Evolutionary conservation across 2,329 filamentous ascomycete species (phyloP).

Genomic region (Amphichorda felina): DNA sequence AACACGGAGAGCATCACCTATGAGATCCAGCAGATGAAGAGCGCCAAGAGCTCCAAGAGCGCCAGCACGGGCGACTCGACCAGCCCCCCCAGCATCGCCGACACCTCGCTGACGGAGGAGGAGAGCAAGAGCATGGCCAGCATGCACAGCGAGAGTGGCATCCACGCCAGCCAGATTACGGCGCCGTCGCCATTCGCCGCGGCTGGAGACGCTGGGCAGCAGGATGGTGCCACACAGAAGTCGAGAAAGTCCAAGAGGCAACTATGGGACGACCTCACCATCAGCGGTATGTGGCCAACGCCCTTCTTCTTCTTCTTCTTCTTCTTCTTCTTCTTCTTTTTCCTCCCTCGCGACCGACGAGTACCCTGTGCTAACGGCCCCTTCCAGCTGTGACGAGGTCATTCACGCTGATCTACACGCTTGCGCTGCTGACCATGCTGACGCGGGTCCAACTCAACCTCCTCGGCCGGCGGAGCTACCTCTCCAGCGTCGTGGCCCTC

Average conservation of each 20-base stretch:
- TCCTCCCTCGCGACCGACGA: slow-evolving; percentile 10
- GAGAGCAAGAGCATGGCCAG: slow-evolving; percentile 68
- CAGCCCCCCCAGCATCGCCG: slow-evolving; percentile 46
- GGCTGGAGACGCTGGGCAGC: slow-evolving; percentile 18
- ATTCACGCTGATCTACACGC: slow-evolving; percentile 84
- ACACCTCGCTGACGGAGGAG: slow-evolving; percentile 70
- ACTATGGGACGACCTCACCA: slow-evolving; percentile 95
- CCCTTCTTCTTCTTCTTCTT: not conserved
- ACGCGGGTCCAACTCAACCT: slow-evolving; percentile 96
- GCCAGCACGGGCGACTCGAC: slow-evolving; percentile 37
- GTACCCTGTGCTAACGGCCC: not conserved
- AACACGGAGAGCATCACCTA: slow-evolving; percentile 88
- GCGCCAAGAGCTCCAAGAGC: slow-evolving; percentile 47
- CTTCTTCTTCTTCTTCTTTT: not conserved
- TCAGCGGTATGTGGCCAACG: slow-evolving; percentile 60
- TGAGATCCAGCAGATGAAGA: slow-evolving; percentile 87
- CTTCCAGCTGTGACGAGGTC: slow-evolving; percentile 70
- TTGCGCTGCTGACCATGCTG: slow-evolving; percentile 79
- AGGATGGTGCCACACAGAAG: slow-evolving; percentile 33
- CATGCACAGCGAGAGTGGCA: slow-evolving; percentile 67
- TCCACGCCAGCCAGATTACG: slow-evolving; percentile 69
- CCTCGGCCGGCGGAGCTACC: slow-evolving; percentile 85
- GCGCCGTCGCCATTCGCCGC: slow-evolving; percentile 38
- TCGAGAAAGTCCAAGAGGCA: slow-evolving; percentile 72
- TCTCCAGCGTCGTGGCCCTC: slow-evolving; percentile 87